Percentiles rank a stretch among this genome's conserved stretches.
phyloP scores from a whole-genome alignment of 345 rosid species.

The Salix dunnii region DNA sequence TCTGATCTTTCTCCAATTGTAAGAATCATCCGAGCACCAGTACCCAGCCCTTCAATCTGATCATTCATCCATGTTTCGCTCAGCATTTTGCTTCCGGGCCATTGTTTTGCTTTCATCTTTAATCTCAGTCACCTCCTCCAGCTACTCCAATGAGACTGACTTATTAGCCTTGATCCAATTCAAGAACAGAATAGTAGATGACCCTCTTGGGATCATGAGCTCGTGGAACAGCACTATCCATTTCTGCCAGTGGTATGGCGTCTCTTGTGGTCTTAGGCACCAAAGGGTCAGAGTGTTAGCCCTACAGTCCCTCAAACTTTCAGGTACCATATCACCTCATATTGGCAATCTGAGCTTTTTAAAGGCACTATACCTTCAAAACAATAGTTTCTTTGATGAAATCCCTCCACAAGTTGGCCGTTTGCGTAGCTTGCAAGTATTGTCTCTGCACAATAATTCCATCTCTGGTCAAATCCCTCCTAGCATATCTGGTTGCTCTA shows the following conservation, averaged over 20 bases:
- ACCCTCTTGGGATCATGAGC: not conserved
- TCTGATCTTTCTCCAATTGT: no score
- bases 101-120: no score
- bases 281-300: not conserved
- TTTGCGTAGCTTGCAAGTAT: not conserved
- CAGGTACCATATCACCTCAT: not conserved
- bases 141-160: no score
- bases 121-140: no score
- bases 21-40: no score
- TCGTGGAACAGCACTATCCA: not conserved
- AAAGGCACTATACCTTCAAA: not conserved
- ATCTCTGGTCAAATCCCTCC: constrained; percentile 9
- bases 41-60: no score
- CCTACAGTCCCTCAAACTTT: not conserved
- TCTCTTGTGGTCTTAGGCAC: not conserved
- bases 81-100: no score
- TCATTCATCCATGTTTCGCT: no score
- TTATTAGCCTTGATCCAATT: not conserved
- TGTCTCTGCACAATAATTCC: constrained; percentile 2
- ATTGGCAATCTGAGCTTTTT: constrained; percentile 13
- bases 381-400: constrained; percentile 3
- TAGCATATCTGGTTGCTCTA: not conserved
- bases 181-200: not conserved
- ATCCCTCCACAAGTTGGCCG: constrained; percentile 1
- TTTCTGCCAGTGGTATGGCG: constrained; percentile 1